Percentiles rank a stretch among this genome's conserved stretches.
phyloP scores from a whole-genome alignment of 2,329 filamentous ascomycete species.

The Chrysosphaeria jannelii region DNA sequence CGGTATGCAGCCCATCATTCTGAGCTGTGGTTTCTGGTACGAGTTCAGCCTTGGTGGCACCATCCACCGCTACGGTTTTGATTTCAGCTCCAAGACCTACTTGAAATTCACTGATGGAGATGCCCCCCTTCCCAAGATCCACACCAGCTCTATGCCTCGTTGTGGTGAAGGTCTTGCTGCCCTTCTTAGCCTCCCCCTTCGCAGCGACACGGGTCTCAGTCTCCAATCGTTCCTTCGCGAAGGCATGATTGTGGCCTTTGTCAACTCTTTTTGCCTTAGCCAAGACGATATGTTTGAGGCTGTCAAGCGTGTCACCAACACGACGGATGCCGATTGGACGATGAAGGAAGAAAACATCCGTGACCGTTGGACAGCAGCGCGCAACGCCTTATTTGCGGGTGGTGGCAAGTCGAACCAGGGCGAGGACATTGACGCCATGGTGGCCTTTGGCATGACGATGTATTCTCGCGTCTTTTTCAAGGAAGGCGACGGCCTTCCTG shows the following conservation, averaged over 20 bases:
- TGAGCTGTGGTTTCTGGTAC: constrained; percentile 20
- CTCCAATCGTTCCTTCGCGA: constrained; percentile 1
- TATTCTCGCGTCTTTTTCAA: constrained; percentile 25
- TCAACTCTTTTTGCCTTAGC: constrained; percentile 24
- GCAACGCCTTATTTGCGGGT: too few species aligned
- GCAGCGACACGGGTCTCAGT: constrained; percentile 2
- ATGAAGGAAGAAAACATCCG: too few species aligned
- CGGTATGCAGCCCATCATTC: constrained; percentile 8
- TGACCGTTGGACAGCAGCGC: too few species aligned
- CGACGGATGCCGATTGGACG: too few species aligned
- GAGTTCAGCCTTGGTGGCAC: constrained; percentile 15
- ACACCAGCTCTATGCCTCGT: constrained; percentile 27
- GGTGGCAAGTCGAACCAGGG: too few species aligned
- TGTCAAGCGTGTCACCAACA: constrained; percentile 25
- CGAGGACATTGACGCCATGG: too few species aligned
- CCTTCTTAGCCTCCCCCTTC: constrained; percentile 14
- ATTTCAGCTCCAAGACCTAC: constrained; percentile 5
- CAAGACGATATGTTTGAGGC: constrained; percentile 35
- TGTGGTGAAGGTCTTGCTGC: constrained; percentile 11
- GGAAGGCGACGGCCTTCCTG: constrained; percentile 15
- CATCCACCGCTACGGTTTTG: constrained; percentile 6
- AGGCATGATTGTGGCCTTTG: constrained; percentile 12
- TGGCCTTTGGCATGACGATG: constrained; percentile 18
- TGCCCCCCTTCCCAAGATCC: constrained; percentile 21
- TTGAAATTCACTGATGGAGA: constrained; percentile 23